These are phyloP conservation scores for Brettanomyces nanus DNA, from an alignment of 805 yeast genomes.

Conservation along the genomic window DNA sequence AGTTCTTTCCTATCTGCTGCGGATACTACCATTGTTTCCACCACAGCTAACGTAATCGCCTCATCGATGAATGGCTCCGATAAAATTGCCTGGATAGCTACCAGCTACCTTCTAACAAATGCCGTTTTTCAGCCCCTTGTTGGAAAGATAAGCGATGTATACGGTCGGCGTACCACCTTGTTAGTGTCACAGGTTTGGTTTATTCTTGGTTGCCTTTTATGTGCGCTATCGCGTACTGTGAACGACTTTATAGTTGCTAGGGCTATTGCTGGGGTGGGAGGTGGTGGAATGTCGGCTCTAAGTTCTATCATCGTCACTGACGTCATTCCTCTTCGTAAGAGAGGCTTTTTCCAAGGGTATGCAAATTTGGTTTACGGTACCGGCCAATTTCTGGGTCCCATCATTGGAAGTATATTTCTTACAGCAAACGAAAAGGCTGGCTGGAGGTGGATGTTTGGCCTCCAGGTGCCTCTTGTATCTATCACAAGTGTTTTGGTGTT, in stretches of 20 bases:
- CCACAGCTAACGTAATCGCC: slow-evolving; percentile 51
- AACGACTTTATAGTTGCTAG: slow-evolving; percentile 39
- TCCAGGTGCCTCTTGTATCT: slow-evolving; percentile 32
- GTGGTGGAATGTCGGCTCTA: slow-evolving; percentile 46
- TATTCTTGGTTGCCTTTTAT: slow-evolving; percentile 35
- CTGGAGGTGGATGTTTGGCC: slow-evolving; percentile 37
- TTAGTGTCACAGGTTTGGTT: slow-evolving; percentile 37
- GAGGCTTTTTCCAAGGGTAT: slow-evolving; percentile 48
- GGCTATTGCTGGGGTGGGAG: slow-evolving; percentile 52
- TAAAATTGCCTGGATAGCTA: slow-evolving; percentile 61
- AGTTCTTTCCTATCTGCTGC: slow-evolving; percentile 45
- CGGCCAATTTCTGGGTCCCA: slow-evolving; percentile 37
- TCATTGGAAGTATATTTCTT: slow-evolving; percentile 33
- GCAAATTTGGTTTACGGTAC: slow-evolving; percentile 31
- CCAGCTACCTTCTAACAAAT: slow-evolving; percentile 59
- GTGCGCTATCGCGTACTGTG: slow-evolving; percentile 34
- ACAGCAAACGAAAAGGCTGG: slow-evolving; percentile 27
- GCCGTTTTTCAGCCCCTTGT: slow-evolving; percentile 70
- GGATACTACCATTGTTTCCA: slow-evolving; percentile 54
- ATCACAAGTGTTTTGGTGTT: slow-evolving; percentile 20
- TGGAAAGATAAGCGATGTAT: slow-evolving; percentile 62
- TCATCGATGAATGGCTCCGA: slow-evolving; percentile 47
- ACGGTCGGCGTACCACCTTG: slow-evolving; percentile 43
- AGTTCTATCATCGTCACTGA: slow-evolving; percentile 48
- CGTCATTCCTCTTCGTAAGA: slow-evolving; percentile 42